Evolutionary conservation across 2,329 filamentous ascomycete species (phyloP).

Genomic region (Venturia asperata): DNA sequence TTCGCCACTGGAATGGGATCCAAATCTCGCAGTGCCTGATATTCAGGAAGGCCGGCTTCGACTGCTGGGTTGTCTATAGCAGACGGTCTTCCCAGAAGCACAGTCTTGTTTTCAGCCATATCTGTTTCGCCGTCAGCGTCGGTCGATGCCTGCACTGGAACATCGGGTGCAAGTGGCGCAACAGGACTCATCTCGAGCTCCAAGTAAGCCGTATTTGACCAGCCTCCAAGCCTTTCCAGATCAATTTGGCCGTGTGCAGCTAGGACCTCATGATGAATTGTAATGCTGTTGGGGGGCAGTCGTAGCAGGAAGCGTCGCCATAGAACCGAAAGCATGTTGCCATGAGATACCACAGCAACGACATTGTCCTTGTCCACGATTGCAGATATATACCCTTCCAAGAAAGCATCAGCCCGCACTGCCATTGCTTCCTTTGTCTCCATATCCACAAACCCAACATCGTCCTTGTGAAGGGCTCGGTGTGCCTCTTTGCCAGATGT

Average conservation of each 20-base stretch:
- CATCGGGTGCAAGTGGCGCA: background rate
- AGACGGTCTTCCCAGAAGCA: background rate
- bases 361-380: conserved; percentile 49
- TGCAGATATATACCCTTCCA: conserved; percentile 64
- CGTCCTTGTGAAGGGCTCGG: conserved; percentile 34
- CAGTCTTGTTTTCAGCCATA: background rate
- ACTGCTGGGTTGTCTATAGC: background rate
- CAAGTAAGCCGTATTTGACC: conserved; percentile 61
- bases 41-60: background rate
- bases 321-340: conserved; percentile 67
- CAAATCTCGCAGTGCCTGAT: background rate
- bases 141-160: background rate
- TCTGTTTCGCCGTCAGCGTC: too few relatives aligned
- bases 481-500: conserved; percentile 35
- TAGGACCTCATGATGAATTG: conserved; percentile 38
- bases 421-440: conserved; percentile 62
- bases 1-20: background rate
- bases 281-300: conserved; percentile 43
- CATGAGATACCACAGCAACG: conserved; percentile 71
- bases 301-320: conserved; percentile 55
- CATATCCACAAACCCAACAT: conserved; percentile 46
- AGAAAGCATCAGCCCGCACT: conserved; percentile 28
- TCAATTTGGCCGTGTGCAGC: conserved; percentile 23
- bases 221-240: conserved; percentile 49
- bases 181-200: conserved; percentile 28